Base-by-base conservation (phyloP, 768 basidiomycete genomes). In the Pilatotrama ljubarskyi region DNA sequence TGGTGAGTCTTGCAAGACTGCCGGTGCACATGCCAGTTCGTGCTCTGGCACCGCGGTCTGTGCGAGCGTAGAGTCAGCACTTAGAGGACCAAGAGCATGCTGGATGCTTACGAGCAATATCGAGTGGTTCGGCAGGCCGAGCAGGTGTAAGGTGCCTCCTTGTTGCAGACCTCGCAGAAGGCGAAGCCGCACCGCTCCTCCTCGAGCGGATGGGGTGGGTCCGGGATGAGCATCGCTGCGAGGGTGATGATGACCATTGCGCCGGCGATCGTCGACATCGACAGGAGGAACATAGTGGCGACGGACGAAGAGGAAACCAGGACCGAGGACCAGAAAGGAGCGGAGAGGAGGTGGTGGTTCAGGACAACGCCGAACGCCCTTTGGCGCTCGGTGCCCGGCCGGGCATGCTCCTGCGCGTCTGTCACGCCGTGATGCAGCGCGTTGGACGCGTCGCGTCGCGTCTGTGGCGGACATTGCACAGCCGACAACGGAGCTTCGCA, bases 1-100 rank as follows among this genome's bases (percentile, higher is more conserved):
- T 73, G 69, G n/a, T 75, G 63, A 22, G 74, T 69, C 62, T 72
- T 68, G 63, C 75, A 76, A 47, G 70, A 70, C 51, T 69, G 72
- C 63, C 74, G 75, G 56, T 75, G 76, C 5, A 46, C 58, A 0
- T 64, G 49, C 75, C 74, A 76, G 41, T 69, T 66, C 22, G 60
- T 52, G 46, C 66, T 68, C 58, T 74, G 74, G 58, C 73, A 75
- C 53, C 61, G 53, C n/a, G 50, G 51, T n/a, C 59, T 65, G 35
- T 10, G 10, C 29, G 5, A 49, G 29, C 9, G 17, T 8, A 11
- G 22, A 50, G 9, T 5, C 18, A 10, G 13, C 18, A 41, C 6
- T n/a, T n/a, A n/a, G n/a, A n/a, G n/a, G n/a, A 29, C 7, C 4
- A 32, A 20, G 25, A 26, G 20, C 13, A 55, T n/a, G n/a, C n/a